Percentiles rank a stretch among this genome's conserved stretches.
Evolutionary conservation across 352 stramenopile species (phyloP).

Genomic region (Globisporangium cylindrosporum): DNA sequence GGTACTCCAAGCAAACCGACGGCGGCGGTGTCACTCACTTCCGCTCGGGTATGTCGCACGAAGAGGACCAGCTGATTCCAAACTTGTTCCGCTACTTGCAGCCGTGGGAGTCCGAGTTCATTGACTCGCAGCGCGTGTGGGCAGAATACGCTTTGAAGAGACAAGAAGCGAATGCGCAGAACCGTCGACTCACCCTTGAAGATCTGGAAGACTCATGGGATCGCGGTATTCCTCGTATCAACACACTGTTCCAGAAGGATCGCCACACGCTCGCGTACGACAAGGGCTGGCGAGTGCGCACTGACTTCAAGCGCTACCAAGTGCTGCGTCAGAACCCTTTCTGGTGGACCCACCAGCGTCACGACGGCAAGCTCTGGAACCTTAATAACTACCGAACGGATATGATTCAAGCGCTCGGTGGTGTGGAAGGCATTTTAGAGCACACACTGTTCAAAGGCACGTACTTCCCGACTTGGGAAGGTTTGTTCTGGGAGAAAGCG

Average conservation of each 20-base stretch:
- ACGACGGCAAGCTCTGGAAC: constrained; percentile 99
- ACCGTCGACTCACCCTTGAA: constrained; percentile 97
- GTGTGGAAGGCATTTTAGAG: constrained; percentile 99
- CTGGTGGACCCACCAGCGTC: constrained; percentile 98
- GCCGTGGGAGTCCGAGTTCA: constrained; percentile 98
- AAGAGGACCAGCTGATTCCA: constrained; percentile 99
- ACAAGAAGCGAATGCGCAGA: constrained; percentile 99
- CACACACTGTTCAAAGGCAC: constrained; percentile 99
- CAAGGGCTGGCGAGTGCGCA: constrained; percentile 98
- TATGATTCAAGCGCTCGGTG: constrained; percentile 99
- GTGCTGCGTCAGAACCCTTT: constrained; percentile 98
- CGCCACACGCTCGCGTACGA: constrained; percentile 99
- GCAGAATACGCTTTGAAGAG: constrained; percentile 99
- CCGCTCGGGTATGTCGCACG: constrained; percentile 94
- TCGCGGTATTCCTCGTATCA: constrained; percentile 96
- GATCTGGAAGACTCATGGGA: constrained; percentile 99
- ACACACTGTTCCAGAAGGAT: constrained; percentile 97
- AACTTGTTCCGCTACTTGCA: constrained; percentile 99
- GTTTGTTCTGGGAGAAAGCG: constrained; percentile 99
- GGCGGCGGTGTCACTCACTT: constrained; percentile 98
- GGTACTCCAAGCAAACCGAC: constrained; percentile 99
- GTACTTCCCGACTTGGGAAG: constrained; percentile 99
- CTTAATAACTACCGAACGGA: constrained; percentile 99
- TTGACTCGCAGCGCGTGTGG: constrained; percentile 99
- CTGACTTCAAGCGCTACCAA: constrained; percentile 99